phyloP scores from a whole-genome alignment of 2,329 filamentous ascomycete genomes.

The Diaporthe amygdali region DNA sequence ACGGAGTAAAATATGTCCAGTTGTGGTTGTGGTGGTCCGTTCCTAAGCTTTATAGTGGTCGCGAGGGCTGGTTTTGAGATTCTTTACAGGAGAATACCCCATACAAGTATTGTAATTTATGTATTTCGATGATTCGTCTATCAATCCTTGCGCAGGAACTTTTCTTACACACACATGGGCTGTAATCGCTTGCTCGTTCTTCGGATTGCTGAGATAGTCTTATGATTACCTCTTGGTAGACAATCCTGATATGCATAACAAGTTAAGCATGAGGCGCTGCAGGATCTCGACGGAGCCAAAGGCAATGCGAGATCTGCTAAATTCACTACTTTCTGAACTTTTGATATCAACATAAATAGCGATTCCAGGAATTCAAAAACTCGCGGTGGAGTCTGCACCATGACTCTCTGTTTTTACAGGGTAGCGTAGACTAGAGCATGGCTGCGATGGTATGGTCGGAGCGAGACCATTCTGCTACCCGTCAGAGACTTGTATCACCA shows the following conservation, averaged over 20 bases:
- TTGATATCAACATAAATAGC: no score
- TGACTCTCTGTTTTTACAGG: no score
- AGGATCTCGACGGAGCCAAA: not conserved
- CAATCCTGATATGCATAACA: no score
- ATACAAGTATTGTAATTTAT: constrained; percentile 12
- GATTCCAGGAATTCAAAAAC: no score
- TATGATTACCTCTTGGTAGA: no score
- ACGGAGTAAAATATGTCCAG: not conserved
- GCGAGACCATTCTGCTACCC: not conserved
- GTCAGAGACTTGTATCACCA: not conserved
- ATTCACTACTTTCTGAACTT: not conserved
- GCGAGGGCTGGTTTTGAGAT: not conserved
- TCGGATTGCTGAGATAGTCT: no score
- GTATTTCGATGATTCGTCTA: not conserved
- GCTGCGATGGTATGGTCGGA: no score
- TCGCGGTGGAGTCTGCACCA: no score
- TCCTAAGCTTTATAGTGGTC: not conserved
- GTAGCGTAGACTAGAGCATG: not conserved
- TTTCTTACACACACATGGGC: no score
- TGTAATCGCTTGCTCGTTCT: not conserved
- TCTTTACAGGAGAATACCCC: not conserved
- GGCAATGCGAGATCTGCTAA: not conserved
- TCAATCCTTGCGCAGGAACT: no score
- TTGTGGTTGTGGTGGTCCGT: not conserved
- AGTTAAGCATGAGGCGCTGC: not conserved